Percentiles rank a stretch among this genome's conserved stretches.
Conservation (phyloP, 192 early-diverging fungal species). For the Coemansia sp. region DNA sequence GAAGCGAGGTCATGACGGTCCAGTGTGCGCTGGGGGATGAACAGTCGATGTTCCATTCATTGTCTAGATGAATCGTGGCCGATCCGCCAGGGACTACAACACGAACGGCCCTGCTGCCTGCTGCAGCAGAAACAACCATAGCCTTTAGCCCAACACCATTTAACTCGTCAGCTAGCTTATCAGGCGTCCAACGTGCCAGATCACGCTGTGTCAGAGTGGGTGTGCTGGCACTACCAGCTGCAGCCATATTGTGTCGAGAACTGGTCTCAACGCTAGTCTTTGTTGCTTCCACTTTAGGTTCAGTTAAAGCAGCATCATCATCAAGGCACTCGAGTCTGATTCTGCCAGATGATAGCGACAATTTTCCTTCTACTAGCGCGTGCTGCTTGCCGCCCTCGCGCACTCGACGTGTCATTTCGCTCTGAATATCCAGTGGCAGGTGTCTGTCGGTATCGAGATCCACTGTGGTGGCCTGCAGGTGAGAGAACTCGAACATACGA, state of each 20-base stretch:
- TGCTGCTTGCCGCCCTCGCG: slow-evolving; percentile 36
- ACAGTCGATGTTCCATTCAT: slow-evolving; percentile 45
- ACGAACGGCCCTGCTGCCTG: slow-evolving; percentile 6
- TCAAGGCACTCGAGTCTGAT: slow-evolving; percentile 28
- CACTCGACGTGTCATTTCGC: slow-evolving; percentile 40
- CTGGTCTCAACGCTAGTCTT: neutral
- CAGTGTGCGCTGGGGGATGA: slow-evolving; percentile 37
- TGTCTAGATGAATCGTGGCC: slow-evolving; percentile 33
- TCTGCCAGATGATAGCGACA: slow-evolving; percentile 38
- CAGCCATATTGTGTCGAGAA: neutral
- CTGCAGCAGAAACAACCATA: slow-evolving; percentile 1
- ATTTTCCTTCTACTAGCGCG: slow-evolving; percentile 27
- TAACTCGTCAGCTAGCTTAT: slow-evolving; percentile 40
- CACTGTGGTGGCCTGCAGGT: slow-evolving; percentile 41
- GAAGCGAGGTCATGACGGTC: slow-evolving; percentile 41
- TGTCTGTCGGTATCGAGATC: slow-evolving; percentile 47
- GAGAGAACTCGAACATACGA: slow-evolving; percentile 32
- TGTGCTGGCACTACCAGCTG: neutral
- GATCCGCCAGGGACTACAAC: slow-evolving; percentile 39
- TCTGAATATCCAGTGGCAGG: slow-evolving; percentile 41
- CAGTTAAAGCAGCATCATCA: neutral
- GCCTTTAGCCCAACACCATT: slow-evolving; percentile 37
- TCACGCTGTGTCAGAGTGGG: neutral
- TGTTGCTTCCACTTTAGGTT: too few species aligned
- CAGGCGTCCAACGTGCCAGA: slow-evolving; percentile 37